Evolutionary conservation across 2,329 filamentous ascomycete species (phyloP), one percentile per base, ranked within the genome.

Genomic region (Hymenoscyphus infarciens): DNA sequence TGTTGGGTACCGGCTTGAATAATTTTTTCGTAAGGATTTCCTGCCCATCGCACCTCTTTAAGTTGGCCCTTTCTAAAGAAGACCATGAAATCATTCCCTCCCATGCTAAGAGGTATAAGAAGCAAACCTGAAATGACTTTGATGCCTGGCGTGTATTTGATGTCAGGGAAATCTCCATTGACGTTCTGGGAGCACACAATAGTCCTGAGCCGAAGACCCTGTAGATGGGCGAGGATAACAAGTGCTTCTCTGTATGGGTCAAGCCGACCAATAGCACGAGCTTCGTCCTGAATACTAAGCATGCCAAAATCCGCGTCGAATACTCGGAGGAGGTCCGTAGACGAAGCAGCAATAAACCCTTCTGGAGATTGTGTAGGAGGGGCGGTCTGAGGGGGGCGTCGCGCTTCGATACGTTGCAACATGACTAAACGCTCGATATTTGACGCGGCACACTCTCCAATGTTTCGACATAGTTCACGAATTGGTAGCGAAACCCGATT

Each of bases 401-500:
- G 65, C 27, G 64, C 62, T 38, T 64, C 57, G 8, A 70, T 62
- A 5, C 67, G 64, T 57, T 65, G 57, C 5, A 64, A 13, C 62
- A 67, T 67, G 15, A 67, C 53, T 3, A 71, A 29, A 42, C 63
- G 62, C 33, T 69, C 63, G 19, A 71, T 68, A 22, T 67, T 69
- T 3, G 55, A 57, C 15, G 67, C 64, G 11, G 66, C 68, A 59
- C 61, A 69, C 25, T 71, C 66, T 29, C 65, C 91, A 1, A 96
- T 86, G 7, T 96, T 79, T 6, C 91, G 87, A 74, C 92, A 96
- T 85, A 96, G 92, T 74, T 96, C 96, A 15, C 92, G 84, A 55
- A 96, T 91, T 0, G 92, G 91, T 70, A 96, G 96, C 0, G 90
- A 90, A 0, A 96, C 91, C 19, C 92, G 83, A 89, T 94, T 94